Evolutionary conservation across 2,329 filamentous ascomycete species (phyloP), one percentile per base, ranked within the genome.

Genomic region (Verticillium tricorpus): DNA sequence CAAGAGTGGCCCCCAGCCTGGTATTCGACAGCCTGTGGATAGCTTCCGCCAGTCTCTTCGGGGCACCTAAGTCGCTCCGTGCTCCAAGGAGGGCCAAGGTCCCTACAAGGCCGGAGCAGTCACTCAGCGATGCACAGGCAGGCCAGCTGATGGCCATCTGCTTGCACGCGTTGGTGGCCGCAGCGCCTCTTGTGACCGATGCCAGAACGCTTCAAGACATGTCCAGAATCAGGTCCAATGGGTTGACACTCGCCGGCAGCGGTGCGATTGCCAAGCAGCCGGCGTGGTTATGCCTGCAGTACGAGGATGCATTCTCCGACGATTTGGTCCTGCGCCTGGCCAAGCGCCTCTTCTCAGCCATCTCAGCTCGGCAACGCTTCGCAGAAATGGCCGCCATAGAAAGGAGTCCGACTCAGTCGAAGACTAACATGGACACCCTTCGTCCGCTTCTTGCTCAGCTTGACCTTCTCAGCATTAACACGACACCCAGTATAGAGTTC

Each of bases 1-100:
- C 82, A 5, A 78, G 84, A 57, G 79, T 82, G 52, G 80, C 82
- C 17, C 84, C 85, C 5, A 84, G 76, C 56, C 70, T 89, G 22
- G 85, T 89, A 2, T 82, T 88, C 59, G 83, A 89, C 68, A 87
- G 85, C 67, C 76, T 90, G 5, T 90, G 88, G 88, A 77, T 85
- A 65, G 84, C 85, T 6, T 78, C 86, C 1, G 82, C 80, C 8
- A 79, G 79, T 56, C 74, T 89, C 5, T 89, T 89, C 66, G 74
- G 78, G n/a, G 80, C 84, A 1, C 84, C 85, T 1, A 76, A 77
- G 61, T 71, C 75, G 11, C 70, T 76, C 55, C 74, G 73, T 9
- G 76, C 77, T 19, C 72, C 77, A 0, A 74, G 72, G 2, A 74
- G 72, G 2, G 70, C 70, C 22, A 76, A 72, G 61, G 68, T 76